These are phyloP conservation scores for Cercospora citrullina DNA, from an alignment of 2,329 filamentous ascomycete genomes.

Conservation along the genomic window DNA sequence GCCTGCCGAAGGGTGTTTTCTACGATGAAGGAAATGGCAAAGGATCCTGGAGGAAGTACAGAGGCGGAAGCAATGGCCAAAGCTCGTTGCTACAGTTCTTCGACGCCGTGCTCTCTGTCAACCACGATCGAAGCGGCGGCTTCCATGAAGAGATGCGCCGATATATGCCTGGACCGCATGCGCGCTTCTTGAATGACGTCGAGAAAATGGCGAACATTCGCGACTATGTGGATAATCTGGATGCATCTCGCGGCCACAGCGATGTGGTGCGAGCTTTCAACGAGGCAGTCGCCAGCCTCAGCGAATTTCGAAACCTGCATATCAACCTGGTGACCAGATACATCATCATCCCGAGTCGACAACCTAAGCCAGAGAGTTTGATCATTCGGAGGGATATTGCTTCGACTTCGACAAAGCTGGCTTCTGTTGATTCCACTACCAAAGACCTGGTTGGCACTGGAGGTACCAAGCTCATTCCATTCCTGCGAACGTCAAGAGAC, in stretches of 20 bases:
- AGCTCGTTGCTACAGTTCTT: slow-evolving; percentile 57
- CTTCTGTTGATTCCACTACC: slow-evolving; percentile 35
- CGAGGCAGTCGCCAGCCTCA: slow-evolving; percentile 47
- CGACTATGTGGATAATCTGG: slow-evolving; percentile 43
- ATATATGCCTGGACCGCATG: slow-evolving; percentile 57
- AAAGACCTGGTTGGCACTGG: slow-evolving; percentile 52
- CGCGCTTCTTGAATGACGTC: slow-evolving; percentile 53
- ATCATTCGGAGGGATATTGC: slow-evolving; percentile 45
- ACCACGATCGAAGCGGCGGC: slow-evolving; percentile 40
- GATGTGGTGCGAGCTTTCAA: slow-evolving; percentile 49
- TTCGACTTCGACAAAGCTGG: slow-evolving; percentile 46
- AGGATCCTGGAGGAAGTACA: slow-evolving; percentile 53
- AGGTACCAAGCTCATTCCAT: slow-evolving; percentile 56
- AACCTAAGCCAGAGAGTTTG: slow-evolving; percentile 29
- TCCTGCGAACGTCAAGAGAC: slow-evolving; percentile 54
- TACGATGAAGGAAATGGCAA: slow-evolving; percentile 53
- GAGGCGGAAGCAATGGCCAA: slow-evolving; percentile 58
- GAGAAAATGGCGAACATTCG: slow-evolving; percentile 49
- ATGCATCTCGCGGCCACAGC: slow-evolving; percentile 26
- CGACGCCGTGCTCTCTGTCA: slow-evolving; percentile 54
- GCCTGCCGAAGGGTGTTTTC: slow-evolving; percentile 54
- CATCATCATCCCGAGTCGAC: slow-evolving; percentile 49
- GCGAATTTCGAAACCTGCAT: slow-evolving; percentile 53
- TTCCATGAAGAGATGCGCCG: slow-evolving; percentile 50
- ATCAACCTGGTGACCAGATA: slow-evolving; percentile 56